phyloP scores from a whole-genome alignment of 305 asterid species.

The Fraxinus paxiana region DNA sequence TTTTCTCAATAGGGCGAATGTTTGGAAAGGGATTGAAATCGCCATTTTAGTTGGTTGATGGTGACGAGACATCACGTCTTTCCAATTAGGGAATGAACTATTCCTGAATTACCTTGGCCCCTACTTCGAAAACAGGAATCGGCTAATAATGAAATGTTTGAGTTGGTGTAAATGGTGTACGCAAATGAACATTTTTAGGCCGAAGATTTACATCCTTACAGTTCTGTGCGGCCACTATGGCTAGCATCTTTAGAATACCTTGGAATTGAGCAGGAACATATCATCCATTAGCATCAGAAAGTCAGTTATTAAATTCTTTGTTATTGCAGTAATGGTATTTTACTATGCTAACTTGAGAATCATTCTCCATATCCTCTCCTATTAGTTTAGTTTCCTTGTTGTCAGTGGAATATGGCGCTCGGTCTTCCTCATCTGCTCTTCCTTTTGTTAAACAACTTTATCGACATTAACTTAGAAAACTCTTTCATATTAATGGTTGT shows the following conservation, averaged over 20 bases:
- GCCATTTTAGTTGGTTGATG: not conserved
- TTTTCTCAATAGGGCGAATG: not conserved
- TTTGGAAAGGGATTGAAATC: not conserved
- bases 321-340: not conserved
- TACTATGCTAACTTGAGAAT: not conserved
- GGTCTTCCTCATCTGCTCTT: not conserved
- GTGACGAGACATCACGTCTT: not conserved
- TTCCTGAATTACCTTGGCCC: not conserved
- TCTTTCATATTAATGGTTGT: not conserved
- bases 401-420: not conserved
- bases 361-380: not conserved
- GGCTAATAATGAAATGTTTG: not conserved
- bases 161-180: not conserved
- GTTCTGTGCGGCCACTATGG: not conserved
- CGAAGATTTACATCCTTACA: not conserved
- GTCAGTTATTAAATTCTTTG: not conserved
- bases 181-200: not conserved
- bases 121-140: not conserved
- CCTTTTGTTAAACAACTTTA: not conserved
- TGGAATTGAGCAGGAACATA: not conserved
- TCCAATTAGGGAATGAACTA: not conserved
- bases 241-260: not conserved
- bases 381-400: not conserved
- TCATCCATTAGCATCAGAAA: not conserved
- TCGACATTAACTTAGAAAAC: not conserved